Base-by-base conservation (phyloP, 2,329 filamentous ascomycete species). In the Pyricularia pennisetigena region DNA sequence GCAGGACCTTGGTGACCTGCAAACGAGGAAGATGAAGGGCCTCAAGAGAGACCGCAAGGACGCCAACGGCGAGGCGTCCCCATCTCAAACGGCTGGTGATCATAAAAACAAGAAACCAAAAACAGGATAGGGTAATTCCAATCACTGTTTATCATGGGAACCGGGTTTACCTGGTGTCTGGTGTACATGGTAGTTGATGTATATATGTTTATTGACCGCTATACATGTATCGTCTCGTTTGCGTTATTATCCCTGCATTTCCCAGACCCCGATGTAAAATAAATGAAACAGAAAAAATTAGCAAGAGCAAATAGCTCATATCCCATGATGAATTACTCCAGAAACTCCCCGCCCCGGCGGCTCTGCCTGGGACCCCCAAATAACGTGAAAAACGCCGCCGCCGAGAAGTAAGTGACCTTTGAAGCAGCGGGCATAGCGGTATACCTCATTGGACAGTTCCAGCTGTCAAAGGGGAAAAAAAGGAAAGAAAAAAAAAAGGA, bases 11-110 rank as follows among this genome's bases (percentile, higher is more conserved):
- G 85, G 83, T 76, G 86, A 90, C 74, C 79, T 99, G 79, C 95
- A 99, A 83, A 96, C 94, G 67, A 89, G 95, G 76, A 99, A 99
- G 88, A 98, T 99, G 94, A 99, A 99, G 88, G 95, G 94, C 72
- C 80, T 99, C 73, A 99, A 98, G 87, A 86, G 95, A 72, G 88
- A 85, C 71, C 87, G 92, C 68, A 88, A 85, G 67, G 82, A 81
- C 4, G 81, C 74, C 20, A 81, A 81, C 69, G 78, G 75, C 61
- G 82, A 84, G 28, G 57, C 20, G 10, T 35, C 63, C 20, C n/a
- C 63, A 10, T 12, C 28, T 4, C 63, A 35, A 4, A 5, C 29
- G 26, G 30, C n/a, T 26, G 63, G 63, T 32, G 63, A 65, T 26
- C 29, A 65, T 30, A 65, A 41, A 12, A 62, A 62, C 24, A 62